Evolutionary conservation across 2,329 filamentous ascomycete genomes (phyloP).

Genomic region (Sordariomycetes sp.): DNA sequence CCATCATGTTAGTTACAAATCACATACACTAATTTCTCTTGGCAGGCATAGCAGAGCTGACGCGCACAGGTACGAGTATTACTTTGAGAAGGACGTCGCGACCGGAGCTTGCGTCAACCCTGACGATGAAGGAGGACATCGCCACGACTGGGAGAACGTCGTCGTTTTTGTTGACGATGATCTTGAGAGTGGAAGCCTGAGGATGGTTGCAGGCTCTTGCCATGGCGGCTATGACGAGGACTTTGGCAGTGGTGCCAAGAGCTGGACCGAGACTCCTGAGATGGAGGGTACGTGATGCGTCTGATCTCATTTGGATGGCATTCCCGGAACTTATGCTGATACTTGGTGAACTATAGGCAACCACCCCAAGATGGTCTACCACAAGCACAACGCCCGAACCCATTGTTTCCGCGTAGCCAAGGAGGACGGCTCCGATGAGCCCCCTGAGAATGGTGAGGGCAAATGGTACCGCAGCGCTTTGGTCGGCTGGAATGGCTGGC

Average conservation of each 20-base stretch:
- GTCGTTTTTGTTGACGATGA: slow-evolving; percentile 20
- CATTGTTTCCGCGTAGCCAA: slow-evolving; percentile 21
- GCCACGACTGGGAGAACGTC: slow-evolving; percentile 31
- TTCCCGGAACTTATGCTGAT: no score
- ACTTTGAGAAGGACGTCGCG: slow-evolving; percentile 34
- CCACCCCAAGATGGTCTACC: slow-evolving; percentile 15
- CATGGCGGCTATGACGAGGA: slow-evolving; percentile 13
- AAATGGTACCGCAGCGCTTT: slow-evolving; percentile 14
- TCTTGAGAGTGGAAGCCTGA: no score
- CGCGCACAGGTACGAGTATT: slow-evolving; percentile 22
- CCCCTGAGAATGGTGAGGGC: slow-evolving; percentile 16
- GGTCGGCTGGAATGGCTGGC: slow-evolving; percentile 18
- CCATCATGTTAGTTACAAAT: slow-evolving; percentile 14
- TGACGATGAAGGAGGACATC: slow-evolving; percentile 29
- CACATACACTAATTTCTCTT: no score
- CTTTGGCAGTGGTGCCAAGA: no score
- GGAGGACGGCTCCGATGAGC: slow-evolving; percentile 11
- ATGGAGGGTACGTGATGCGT: no score
- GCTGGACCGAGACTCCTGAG: no score
- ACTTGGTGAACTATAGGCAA: no score
- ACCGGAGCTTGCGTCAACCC: slow-evolving; percentile 15
- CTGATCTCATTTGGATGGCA: no score
- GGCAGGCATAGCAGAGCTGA: no score
- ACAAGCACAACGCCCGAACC: slow-evolving; percentile 17
- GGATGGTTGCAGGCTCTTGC: slow-evolving; percentile 18